Evolutionary conservation across 441 rosid species (phyloP).

Genomic region (Melastoma candidum): DNA sequence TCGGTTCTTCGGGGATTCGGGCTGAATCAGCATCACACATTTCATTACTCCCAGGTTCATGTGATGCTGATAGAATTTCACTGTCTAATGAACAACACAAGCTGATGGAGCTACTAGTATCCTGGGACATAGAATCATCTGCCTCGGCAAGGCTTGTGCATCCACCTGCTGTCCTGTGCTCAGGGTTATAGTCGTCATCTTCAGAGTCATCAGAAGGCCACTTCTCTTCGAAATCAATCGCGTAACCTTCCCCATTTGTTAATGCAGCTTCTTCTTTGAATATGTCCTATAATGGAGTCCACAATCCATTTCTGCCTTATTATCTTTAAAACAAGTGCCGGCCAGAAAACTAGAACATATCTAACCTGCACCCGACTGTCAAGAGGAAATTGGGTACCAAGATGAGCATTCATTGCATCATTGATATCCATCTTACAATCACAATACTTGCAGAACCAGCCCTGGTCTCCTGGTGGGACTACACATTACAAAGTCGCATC

Average conservation of each 20-base stretch:
- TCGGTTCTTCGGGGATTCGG: slow-evolving; percentile 43
- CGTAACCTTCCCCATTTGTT: slow-evolving; percentile 44
- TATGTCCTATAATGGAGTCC: slow-evolving; percentile 48
- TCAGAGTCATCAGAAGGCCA: slow-evolving; percentile 99
- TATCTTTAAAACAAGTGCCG: no score
- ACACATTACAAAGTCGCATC: no score
- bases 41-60: slow-evolving; percentile 24
- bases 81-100: slow-evolving; percentile 76
- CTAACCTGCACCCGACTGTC: no score
- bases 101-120: slow-evolving; percentile 48
- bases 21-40: slow-evolving; percentile 28
- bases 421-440: no score
- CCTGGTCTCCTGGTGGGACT: no score
- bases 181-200: slow-evolving; percentile 90
- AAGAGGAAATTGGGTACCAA: no score
- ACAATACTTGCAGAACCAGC: no score
- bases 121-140: slow-evolving; percentile 33
- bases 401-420: no score
- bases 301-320: no score
- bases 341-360: no score
- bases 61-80: slow-evolving; percentile 43
- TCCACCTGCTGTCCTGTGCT: slow-evolving; percentile 38
- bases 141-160: slow-evolving; percentile 37
- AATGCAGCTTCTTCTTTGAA: slow-evolving; percentile 69
- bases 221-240: slow-evolving; percentile 52